Evolutionary conservation across 73 alveolate species (phyloP), one percentile per base, ranked within the genome.

Genomic region (Paramecium octaurelia): DNA sequence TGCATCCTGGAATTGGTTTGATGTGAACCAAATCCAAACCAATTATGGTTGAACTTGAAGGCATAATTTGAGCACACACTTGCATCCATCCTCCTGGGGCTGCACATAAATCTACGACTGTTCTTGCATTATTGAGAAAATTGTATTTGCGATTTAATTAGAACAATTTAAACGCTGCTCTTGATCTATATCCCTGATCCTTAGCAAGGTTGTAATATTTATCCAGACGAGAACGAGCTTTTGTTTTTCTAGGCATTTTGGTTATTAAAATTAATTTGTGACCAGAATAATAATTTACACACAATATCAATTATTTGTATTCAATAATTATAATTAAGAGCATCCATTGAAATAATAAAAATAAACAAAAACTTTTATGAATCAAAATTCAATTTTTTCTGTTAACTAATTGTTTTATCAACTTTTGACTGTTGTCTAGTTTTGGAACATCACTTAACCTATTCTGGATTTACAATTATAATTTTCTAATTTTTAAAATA

Each of bases 71-170:
- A 73, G 92, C 58, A 71, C 64, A 93, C 34, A 76, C 93, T 40
- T 76, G 75, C 86, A 86, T 58, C 99, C 99, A 99, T 5, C 99
- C 99, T 24, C 99, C 99, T 38, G 99, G 99, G 14, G 99, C 99
- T 14, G 99, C 99, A 95, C 99, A 99, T 80, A 99, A 97, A 97
- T 99, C 99, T 21, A 99, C 96, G 58, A 98, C 95, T 36, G 96
- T 98, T 85, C 98, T 97, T 35, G 99, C 98, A 8, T 95, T 93
- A 73, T 96, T 93, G 38, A 98, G 95, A 93, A 98, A 96, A 84
- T 95, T 97, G 95, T 95, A 98, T 94, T 97, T 97, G 76, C 97
- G 95, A 86, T 98, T 98, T 83, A 98, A 96, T 95, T 98, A 98
- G 85, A 98, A 97, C 92, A 98, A 91, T 93, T 98, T 98, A 96